phyloP scores from a whole-genome alignment of 331 rosid genomes.

The Pyrus hybrid region DNA sequence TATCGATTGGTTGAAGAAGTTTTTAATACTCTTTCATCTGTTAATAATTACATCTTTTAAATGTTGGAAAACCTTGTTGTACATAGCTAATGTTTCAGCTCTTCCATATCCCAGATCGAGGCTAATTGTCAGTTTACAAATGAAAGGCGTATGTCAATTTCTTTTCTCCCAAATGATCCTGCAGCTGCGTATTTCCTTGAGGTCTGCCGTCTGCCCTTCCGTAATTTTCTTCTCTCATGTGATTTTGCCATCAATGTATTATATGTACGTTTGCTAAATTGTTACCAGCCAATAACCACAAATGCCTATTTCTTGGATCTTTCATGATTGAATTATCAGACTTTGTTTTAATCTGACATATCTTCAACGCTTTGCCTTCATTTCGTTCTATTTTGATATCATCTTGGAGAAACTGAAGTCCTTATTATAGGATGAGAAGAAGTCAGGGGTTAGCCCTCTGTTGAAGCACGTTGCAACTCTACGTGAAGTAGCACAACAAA shows the following conservation, averaged over 20 bases:
- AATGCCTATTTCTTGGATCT: background rate
- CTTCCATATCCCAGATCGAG: slow-evolving; percentile 49
- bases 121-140: slow-evolving; percentile 58
- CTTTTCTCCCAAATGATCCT: slow-evolving; percentile 66
- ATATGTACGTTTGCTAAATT: background rate
- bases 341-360: background rate
- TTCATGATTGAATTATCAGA: background rate
- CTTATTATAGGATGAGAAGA: slow-evolving; percentile 58
- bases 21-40: background rate
- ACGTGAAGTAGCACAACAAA: slow-evolving; percentile 59
- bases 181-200: slow-evolving; percentile 62
- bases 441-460: slow-evolving; percentile 51
- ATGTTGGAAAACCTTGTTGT: background rate
- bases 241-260: slow-evolving; percentile 2
- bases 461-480: slow-evolving; percentile 42
- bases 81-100: slow-evolving; percentile 21
- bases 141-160: slow-evolving; percentile 54
- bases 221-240: background rate
- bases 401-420: background rate
- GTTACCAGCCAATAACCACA: background rate
- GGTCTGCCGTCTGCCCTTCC: slow-evolving; percentile 32
- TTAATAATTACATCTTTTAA: background rate
- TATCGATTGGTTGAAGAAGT: background rate
- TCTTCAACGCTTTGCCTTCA: background rate
- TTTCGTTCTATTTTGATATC: background rate